These are phyloP conservation scores for Geotrichum histeridarum DNA, from an alignment of 1,139 yeast species.

Conservation along the genomic window DNA sequence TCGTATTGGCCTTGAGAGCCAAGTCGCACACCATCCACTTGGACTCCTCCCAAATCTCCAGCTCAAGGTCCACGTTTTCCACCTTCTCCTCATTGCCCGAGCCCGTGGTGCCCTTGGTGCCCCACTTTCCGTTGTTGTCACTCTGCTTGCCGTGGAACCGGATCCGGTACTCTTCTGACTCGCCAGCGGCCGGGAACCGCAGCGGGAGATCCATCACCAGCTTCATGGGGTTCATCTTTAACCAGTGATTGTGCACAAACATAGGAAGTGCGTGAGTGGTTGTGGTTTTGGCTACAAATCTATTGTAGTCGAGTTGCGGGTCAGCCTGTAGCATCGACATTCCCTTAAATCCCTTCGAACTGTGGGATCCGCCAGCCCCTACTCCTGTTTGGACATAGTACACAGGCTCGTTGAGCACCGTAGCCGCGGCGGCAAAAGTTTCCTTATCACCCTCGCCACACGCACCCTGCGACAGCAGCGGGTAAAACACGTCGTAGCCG, in stretches of 20 bases:
- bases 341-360: constrained; percentile 46
- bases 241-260: constrained; percentile 64
- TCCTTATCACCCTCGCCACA: constrained; percentile 92
- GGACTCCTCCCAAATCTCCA: constrained; percentile 58
- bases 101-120: constrained; percentile 4
- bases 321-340: constrained; percentile 73
- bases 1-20: constrained; percentile 33
- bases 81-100: not conserved
- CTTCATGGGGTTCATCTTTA: constrained; percentile 52
- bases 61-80: constrained; percentile 47
- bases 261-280: constrained; percentile 42
- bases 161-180: constrained; percentile 9
- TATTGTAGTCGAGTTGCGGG: constrained; percentile 53
- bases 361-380: constrained; percentile 51
- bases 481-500: constrained; percentile 76
- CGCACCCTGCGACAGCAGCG: constrained; percentile 77
- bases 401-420: constrained; percentile 52
- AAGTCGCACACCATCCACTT: constrained; percentile 53
- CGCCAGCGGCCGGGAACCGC: constrained; percentile 9
- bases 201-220: not conserved
- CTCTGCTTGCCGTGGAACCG: constrained; percentile 50
- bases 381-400: constrained; percentile 64
- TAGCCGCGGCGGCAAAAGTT: constrained; percentile 76
- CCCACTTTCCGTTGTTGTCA: constrained; percentile 45
- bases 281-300: constrained; percentile 22